Evolutionary conservation across 2,329 filamentous ascomycete species (phyloP), one percentile per base, ranked within the genome.

Genomic region (Dactylellina cionopaga): DNA sequence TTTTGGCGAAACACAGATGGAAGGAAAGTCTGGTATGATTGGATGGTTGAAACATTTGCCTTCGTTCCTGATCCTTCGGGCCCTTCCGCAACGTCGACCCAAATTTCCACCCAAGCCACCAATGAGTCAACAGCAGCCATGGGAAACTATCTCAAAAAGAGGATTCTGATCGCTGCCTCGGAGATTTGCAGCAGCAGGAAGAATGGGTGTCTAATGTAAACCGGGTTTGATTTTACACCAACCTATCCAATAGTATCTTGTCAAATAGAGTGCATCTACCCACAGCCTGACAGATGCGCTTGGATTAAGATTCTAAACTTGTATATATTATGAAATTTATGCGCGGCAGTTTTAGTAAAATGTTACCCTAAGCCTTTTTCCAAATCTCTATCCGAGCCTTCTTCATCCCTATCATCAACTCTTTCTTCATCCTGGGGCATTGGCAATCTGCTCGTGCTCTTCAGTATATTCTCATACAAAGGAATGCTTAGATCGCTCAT

Each of bases 1-100:
- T 97, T 99, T 88, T 97, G 92, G 91, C 87, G 95, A 54, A 91
- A 96, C 81, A 98, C 95, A 0, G 94, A 99, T 78, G 92, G 97
- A 79, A 88, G 90, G 35, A 96, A 91, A 80, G 95, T 99, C 5
- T 99, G 95, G 96, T 99, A 99, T 80, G 95, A 99, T 80, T 99
- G 95, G 95, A 84, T 95, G 72, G 89, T 97, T 1, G 95, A 98
- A 80, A 91, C 90, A 9, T 97, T 65, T 27, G 60, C 59, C 10
- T 72, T 72, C 31, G 46, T 65, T 11, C 37, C 37, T 11, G 25
- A 41, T 24, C 49, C 47, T 24, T 25, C 2, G 22, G 11, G 11
- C 15, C 89, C 80, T 49, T 60, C 25, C 47, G 54, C 46, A 43
- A 52, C 39, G 51, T 27, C 37, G 37, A 54, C 25, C 54, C 55